Conservation (phyloP, 805 yeast genomes). For the Kodamaea laetipori region DNA sequence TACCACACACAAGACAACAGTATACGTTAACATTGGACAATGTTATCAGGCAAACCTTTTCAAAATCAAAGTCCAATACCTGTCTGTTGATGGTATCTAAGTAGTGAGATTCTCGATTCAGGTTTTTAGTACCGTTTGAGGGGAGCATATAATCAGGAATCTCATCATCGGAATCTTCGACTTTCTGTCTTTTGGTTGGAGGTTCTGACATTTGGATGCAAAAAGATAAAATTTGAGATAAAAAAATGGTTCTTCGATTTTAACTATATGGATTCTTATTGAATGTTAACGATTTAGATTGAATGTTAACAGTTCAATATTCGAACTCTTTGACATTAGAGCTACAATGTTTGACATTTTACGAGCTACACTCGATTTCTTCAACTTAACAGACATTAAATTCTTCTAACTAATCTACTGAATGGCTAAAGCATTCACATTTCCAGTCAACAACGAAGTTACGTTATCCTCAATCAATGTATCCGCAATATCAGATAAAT, state of each 20-base stretch:
- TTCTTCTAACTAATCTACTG: too few species aligned
- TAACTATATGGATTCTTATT: too few species aligned
- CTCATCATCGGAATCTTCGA: not conserved
- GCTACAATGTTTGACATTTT: too few species aligned
- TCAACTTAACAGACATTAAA: too few species aligned
- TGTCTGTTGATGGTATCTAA: conserved; percentile 47
- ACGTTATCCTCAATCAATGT: conserved; percentile 85
- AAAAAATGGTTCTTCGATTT: too few species aligned
- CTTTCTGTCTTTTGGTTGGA: conserved; percentile 2
- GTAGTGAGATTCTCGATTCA: conserved; percentile 23
- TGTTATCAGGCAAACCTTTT: conserved; percentile 64
- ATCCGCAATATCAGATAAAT: conserved; percentile 86
- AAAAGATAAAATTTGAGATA: conserved; percentile 3
- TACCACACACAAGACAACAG: conserved; percentile 75
- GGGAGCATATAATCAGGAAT: not conserved
- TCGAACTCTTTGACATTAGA: too few species aligned
- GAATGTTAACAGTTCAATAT: too few species aligned
- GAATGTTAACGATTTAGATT: too few species aligned
- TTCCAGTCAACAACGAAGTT: conserved; percentile 82
- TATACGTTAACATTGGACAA: conserved; percentile 63
- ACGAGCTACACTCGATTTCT: too few species aligned
- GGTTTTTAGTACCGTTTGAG: not conserved
- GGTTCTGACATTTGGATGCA: conserved; percentile 8
- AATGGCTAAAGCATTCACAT: conserved; percentile 87
- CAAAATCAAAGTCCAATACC: conserved; percentile 66